A percentile compares a stretch with the other conserved stretches of the same genome.
Evolutionary conservation across 495 filamentous ascomycete species (phyloP).

Genomic region (Jackrogersella minutella): DNA sequence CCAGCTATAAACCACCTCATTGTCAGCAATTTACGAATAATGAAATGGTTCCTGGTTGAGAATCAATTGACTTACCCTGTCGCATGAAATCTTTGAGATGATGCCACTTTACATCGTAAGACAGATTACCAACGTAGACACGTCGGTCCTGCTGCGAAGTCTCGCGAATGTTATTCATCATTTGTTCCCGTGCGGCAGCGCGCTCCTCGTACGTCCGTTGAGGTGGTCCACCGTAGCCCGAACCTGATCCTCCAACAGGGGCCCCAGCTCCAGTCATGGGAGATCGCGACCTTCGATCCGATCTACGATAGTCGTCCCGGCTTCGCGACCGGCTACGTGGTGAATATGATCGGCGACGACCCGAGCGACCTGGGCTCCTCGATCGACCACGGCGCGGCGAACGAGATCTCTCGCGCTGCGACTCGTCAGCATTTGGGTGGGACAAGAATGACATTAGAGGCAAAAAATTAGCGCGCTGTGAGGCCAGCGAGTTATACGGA

Average conservation of each 20-base stretch:
- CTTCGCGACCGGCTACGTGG: constrained; percentile 92
- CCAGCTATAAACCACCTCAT: constrained; percentile 69
- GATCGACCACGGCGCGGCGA: constrained; percentile 84
- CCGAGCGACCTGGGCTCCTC: constrained; percentile 56
- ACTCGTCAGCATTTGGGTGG: constrained; percentile 53
- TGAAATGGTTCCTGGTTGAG: neutral
- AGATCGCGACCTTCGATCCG: constrained; percentile 76
- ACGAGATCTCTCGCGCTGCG: constrained; percentile 93
- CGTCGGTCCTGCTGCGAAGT: constrained; percentile 97
- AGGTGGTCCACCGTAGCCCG: constrained; percentile 68
- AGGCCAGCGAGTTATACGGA: constrained; percentile 2
- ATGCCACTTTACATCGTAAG: constrained; percentile 99
- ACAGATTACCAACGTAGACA: constrained; percentile 98
- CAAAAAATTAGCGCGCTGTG: constrained; percentile 10
- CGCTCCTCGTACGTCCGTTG: constrained; percentile 84
- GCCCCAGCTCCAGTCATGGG: constrained; percentile 81
- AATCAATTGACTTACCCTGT: constrained; percentile 76
- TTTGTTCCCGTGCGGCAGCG: constrained; percentile 84
- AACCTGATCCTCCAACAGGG: constrained; percentile 67
- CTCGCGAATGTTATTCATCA: constrained; percentile 93
- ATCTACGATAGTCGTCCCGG: constrained; percentile 80
- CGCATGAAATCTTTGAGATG: constrained; percentile 99
- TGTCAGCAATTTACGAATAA: constrained; percentile 11
- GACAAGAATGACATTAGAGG: constrained; percentile 41
- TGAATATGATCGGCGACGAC: constrained; percentile 88